phyloP scores from a whole-genome alignment of 2,329 filamentous ascomycete genomes.

The Aplosporella prunicola region DNA sequence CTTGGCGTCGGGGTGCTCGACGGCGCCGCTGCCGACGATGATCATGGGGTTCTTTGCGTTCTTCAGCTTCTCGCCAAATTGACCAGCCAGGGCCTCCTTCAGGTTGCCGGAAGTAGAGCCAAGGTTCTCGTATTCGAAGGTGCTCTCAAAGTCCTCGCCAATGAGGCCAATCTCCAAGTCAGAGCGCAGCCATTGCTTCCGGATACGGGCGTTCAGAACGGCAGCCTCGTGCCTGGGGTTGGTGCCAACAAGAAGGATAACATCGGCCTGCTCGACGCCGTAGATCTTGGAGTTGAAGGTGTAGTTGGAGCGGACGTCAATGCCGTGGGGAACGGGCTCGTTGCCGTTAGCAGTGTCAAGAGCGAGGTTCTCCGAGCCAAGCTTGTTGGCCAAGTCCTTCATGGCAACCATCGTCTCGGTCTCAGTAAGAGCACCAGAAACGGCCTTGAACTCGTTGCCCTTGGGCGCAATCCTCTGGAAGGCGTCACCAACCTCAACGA shows the following conservation, averaged over 20 bases:
- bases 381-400: constrained; percentile 94
- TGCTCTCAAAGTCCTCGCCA: constrained; percentile 84
- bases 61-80: constrained; percentile 87
- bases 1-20: constrained; percentile 84
- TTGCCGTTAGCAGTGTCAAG: constrained; percentile 81
- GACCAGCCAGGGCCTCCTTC: constrained; percentile 74
- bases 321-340: constrained; percentile 77
- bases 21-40: constrained; percentile 83
- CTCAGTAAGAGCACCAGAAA: constrained; percentile 85
- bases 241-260: constrained; percentile 83
- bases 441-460: constrained; percentile 90
- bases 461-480: constrained; percentile 71
- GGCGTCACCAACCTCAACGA: constrained; percentile 75
- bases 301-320: constrained; percentile 91
- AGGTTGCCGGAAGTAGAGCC: constrained; percentile 69
- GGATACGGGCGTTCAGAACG: constrained; percentile 88
- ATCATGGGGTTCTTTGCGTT: constrained; percentile 91
- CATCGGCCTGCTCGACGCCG: constrained; percentile 89
- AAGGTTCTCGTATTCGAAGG: constrained; percentile 89
- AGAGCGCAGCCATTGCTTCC: constrained; percentile 95
- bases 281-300: constrained; percentile 92
- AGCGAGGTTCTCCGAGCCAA: constrained; percentile 91
- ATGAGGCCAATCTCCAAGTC: constrained; percentile 88
- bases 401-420: constrained; percentile 89
- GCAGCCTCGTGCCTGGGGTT: constrained; percentile 94